Base-by-base conservation (phyloP, 768 basidiomycete species). In the Psilocybe subaeruginosa region DNA sequence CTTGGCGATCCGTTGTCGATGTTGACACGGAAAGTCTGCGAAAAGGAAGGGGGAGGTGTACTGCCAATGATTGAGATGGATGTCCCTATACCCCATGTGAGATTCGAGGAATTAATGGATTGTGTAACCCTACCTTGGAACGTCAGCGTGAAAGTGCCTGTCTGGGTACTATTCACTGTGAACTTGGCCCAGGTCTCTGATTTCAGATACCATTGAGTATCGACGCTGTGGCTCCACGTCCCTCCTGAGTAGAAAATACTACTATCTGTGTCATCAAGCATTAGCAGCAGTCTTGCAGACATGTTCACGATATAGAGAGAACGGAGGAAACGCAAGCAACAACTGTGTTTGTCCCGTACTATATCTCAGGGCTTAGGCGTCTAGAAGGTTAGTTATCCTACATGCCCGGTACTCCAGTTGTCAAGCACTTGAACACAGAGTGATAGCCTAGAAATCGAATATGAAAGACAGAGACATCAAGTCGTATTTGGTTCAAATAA, bases 1-100 rank as follows among this genome's bases (percentile, higher is more conserved):
- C 55, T 64, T 4, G 62, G 49, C 8, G 39, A 31, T 23, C 60
- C 52, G 4, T 66, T 66, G 46, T 72, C 69, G 27, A 72, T 68
- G 14, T 63, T 67, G 43, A 72, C 64, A 9, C 57, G 45, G 37
- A 64, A 19, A 19, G 49, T 58, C 51, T 69, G 67, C 11, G 33
- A 35, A 27, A 46, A 54, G 4, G 56, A 14, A 16, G n/a, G 23
- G 2, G 27, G 3, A 6, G 63, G 63, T 9, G 66, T 66, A 45
- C 58, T 60, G 4, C 66, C 66, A 39, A 52, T 23, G 29, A 64
- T 56, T 8, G 61, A 54, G 37, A 67, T 56, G 4, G 63, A 62
- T 12, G 29, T 60, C 6, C 66, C 66, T 64, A 33, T 6, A 19
- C 6, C 6, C 6, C 6, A 19, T 46, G 14, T 16, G 9, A 46